Conservation (phyloP, 768 basidiomycete species). For the Tylopilus subfusipes region DNA sequence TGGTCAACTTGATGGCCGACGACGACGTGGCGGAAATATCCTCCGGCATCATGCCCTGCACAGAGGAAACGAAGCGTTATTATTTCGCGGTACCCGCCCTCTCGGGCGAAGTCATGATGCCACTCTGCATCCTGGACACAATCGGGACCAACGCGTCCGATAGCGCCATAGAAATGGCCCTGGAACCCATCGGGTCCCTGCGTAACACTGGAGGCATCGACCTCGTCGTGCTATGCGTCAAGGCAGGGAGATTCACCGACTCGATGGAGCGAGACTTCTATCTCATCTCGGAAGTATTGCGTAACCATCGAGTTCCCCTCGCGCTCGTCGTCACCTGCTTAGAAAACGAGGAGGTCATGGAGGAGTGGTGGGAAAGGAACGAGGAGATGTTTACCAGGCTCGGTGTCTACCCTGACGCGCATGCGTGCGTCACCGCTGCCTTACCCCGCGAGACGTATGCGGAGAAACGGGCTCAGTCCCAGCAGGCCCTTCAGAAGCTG, state of each 20-base stretch:
- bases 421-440: not conserved
- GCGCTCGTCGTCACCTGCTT: not conserved
- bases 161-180: not conserved
- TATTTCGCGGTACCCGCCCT: no score
- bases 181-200: not conserved
- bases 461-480: not conserved
- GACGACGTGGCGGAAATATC: not conserved
- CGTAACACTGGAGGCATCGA: not conserved
- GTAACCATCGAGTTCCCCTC: not conserved
- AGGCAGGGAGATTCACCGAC: not conserved
- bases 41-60: not conserved
- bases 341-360: not conserved
- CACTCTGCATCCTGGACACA: not conserved
- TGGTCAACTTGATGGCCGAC: not conserved
- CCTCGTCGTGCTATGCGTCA: not conserved
- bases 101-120: no score
- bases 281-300: not conserved
- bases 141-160: not conserved
- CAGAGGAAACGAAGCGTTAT: not conserved
- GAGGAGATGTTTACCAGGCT: not conserved
- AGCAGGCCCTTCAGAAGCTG: not conserved
- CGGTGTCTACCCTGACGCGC: not conserved
- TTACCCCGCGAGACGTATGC: not conserved
- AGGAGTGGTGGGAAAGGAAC: not conserved
- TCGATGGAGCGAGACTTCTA: not conserved